Base-by-base conservation (phyloP, 768 basidiomycete genomes). In the Tylopilus intermedius region DNA sequence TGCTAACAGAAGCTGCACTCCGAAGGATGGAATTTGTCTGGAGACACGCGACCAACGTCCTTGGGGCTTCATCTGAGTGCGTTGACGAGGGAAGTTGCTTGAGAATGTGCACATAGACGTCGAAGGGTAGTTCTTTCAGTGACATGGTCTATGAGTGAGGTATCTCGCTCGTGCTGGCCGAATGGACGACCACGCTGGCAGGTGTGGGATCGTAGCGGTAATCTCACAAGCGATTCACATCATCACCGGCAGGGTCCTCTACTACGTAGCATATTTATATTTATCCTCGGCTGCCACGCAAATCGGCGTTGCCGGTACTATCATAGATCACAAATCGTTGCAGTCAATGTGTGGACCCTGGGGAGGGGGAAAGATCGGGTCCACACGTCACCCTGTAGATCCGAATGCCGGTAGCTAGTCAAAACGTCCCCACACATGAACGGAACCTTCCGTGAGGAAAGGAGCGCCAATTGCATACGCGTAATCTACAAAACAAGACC, bases 41-140 rank as follows among this genome's bases (percentile, higher is more conserved):
- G 27, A 75, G 67, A 62, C 74, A 83, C 39, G 66, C 70, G 14
- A 66, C 58, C 27, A 83, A 63, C 2, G 75, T 72, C 50, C 56
- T 62, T 15, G 69, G 55, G 30, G 63, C 58, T 29, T 64, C 59
- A 26, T 62, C 45, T 15, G 64, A 61, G 30, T 41, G 50, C 37
- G 54, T 32, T 15, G 57, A 64, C n/a, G 55, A n/a, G 14, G 72
- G 69, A 30, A 76, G 62, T 40, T 61, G 60, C 39, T 58, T 57
- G 49, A 76, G 71, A 45, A 76, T 72, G 37, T 70, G 66, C 7
- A 66, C 59, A 51, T 71, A 70, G 33, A 76, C 35, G 44, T 74
- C 75, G 47, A 65, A 59, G 15, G 72, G 70, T 9, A 75, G 45
- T 46, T 54, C 60, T 37, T 52, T 53, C 32, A 45, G 50, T 13